phyloP scores from a whole-genome alignment of 2,329 filamentous ascomycete species.

The Penicillium sclerotigenum region DNA sequence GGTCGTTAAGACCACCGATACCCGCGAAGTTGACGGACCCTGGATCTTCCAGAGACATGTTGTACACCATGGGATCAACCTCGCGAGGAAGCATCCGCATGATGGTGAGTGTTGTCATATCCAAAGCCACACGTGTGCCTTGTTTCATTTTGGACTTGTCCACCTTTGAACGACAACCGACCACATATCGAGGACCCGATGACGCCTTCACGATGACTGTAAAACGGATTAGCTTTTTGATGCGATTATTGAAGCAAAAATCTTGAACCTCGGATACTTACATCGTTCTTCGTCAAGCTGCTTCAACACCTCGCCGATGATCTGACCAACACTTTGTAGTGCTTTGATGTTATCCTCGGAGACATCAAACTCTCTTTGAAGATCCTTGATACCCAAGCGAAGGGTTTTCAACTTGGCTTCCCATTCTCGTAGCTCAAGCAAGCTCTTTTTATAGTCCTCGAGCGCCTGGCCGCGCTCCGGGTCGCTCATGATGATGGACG shows the following conservation, averaged over 20 bases:
- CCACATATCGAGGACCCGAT: conserved; percentile 93
- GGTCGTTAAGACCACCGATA: conserved; percentile 95
- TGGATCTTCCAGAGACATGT: conserved; percentile 98
- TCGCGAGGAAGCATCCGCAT: conserved; percentile 99
- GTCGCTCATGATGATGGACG: conserved; percentile 42
- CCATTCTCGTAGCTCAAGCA: conserved; percentile 96
- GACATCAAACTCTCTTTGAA: conserved; percentile 92
- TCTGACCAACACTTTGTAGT: conserved; percentile 96
- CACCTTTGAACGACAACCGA: conserved; percentile 96
- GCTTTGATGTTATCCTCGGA: conserved; percentile 99
- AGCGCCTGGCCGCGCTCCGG: conserved; percentile 66
- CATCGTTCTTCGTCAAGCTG: conserved; percentile 98
- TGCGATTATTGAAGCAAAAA: conserved; percentile 4
- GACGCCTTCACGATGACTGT: conserved; percentile 98
- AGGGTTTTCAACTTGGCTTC: conserved; percentile 95
- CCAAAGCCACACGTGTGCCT: conserved; percentile 92
- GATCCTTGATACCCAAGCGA: conserved; percentile 89
- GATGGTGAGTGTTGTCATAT: conserved; percentile 99
- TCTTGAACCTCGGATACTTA: conserved; percentile 49
- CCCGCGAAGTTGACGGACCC: conserved; percentile 97
- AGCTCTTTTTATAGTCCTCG: conserved; percentile 72
- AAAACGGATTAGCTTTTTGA: conserved; percentile 20
- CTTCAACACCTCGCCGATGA: conserved; percentile 98
- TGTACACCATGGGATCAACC: conserved; percentile 97
- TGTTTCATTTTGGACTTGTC: conserved; percentile 97